Evolutionary conservation across 2,329 filamentous ascomycete species (phyloP).

Genomic region (Simplicillium aogashimaense): DNA sequence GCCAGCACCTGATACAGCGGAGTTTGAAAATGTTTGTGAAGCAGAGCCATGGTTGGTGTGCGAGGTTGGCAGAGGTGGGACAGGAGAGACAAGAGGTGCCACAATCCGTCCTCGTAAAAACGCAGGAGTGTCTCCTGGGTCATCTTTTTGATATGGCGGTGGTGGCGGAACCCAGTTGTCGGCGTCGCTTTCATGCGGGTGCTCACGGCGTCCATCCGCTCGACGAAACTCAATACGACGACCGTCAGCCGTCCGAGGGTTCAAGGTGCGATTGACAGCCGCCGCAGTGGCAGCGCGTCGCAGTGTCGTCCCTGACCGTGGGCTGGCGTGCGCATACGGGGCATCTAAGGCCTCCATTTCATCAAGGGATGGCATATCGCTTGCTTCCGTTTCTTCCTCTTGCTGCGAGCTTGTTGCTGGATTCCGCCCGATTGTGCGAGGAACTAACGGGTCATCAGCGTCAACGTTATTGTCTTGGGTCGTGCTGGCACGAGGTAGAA

Average conservation of each 20-base stretch:
- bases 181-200: conserved; percentile 78
- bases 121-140: conserved; percentile 44
- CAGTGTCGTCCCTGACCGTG: conserved; percentile 59
- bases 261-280: conserved; percentile 58
- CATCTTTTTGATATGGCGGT: conserved; percentile 65
- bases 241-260: conserved; percentile 45
- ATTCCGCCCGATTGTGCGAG: conserved; percentile 32
- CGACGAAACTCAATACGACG: conserved; percentile 53
- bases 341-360: conserved; percentile 56
- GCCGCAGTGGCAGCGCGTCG: conserved; percentile 69
- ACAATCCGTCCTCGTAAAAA: conserved; percentile 43
- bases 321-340: conserved; percentile 63
- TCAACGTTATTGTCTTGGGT: conserved; percentile 16
- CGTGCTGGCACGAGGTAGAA: conserved; percentile 16
- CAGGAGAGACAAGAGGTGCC: conserved; percentile 20
- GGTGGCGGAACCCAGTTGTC: conserved; percentile 85
- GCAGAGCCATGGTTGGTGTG: conserved; percentile 3
- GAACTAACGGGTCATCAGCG: conserved; percentile 42
- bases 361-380: conserved; percentile 36
- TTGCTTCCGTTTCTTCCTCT: conserved; percentile 25
- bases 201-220: conserved; percentile 59
- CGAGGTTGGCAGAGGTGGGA: conserved; percentile 14
- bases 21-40: background rate
- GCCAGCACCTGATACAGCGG: conserved; percentile 2
- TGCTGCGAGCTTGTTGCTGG: conserved; percentile 10